phyloP scores from a whole-genome alignment of 345 rosid species.

The Eucalyptus tenuipes region DNA sequence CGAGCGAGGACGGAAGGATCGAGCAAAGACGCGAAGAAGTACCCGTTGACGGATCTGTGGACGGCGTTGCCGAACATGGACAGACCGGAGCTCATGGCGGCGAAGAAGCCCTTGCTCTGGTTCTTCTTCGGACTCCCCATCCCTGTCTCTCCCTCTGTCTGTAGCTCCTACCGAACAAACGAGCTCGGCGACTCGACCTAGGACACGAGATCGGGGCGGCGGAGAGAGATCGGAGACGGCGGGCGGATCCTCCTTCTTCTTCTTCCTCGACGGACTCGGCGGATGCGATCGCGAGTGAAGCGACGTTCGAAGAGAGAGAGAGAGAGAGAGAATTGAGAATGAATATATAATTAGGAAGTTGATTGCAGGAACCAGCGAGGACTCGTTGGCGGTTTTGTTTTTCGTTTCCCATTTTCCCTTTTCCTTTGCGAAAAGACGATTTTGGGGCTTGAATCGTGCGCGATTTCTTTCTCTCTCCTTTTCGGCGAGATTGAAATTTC shows the following conservation, averaged over 20 bases:
- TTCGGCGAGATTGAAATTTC: neutral
- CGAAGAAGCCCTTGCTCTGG: conserved; percentile 48
- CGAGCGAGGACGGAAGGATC: neutral
- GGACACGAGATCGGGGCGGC: neutral
- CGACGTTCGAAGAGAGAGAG: neutral
- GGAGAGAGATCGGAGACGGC: neutral
- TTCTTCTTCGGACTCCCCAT: conserved; percentile 47
- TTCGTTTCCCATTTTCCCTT: neutral
- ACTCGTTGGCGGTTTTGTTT: neutral
- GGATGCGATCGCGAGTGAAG: neutral
- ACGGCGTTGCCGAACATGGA: conserved; percentile 57
- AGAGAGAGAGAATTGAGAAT: neutral
- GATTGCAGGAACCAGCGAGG: neutral
- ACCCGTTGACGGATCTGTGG: conserved; percentile 68
- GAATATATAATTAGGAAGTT: neutral
- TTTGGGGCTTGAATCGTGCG: neutral
- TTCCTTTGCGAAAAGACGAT: neutral
- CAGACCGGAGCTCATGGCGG: conserved; percentile 55
- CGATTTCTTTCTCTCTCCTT: neutral
- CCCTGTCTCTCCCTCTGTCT: neutral
- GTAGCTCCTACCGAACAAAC: neutral
- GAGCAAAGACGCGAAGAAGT: neutral
- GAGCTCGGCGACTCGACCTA: neutral
- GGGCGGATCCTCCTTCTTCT: neutral
- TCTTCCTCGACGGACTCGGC: neutral